Conservation (phyloP, 1,139 yeast species). For the Taphrina confusa region DNA sequence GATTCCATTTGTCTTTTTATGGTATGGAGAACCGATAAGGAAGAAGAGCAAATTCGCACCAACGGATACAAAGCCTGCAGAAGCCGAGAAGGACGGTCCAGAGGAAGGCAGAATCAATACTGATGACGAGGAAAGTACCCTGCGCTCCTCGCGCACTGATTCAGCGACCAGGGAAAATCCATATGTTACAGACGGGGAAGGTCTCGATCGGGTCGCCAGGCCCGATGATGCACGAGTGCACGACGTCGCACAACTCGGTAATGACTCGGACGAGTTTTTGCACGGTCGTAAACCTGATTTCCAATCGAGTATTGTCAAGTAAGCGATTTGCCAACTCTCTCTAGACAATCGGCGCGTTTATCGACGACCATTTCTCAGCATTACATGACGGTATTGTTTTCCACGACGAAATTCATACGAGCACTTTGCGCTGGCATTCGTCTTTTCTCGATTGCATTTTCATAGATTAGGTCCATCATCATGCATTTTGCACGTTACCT, state of each 20-base stretch:
- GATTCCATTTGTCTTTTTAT: slow-evolving; percentile 63
- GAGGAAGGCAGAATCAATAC: neutral
- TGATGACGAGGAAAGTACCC: slow-evolving; percentile 16
- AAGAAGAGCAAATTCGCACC: slow-evolving; percentile 62
- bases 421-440: no score
- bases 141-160: slow-evolving; percentile 9
- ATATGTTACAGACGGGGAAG: slow-evolving; percentile 4
- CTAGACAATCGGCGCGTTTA: no score
- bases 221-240: slow-evolving; percentile 13
- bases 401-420: no score
- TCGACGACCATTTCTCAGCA: no score
- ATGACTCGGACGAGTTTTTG: neutral
- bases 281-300: slow-evolving; percentile 11
- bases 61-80: neutral
- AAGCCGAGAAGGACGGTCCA: slow-evolving; percentile 6
- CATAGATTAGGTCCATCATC: no score
- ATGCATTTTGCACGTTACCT: no score
- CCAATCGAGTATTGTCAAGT: neutral
- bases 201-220: slow-evolving; percentile 17
- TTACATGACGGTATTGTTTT: no score
- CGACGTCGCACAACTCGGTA: slow-evolving; percentile 5
- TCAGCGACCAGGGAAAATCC: slow-evolving; percentile 1
- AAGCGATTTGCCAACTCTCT: no score
- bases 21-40: slow-evolving; percentile 64
- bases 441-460: no score